Evolutionary conservation across 2,329 filamentous ascomycete species (phyloP), one percentile per base, ranked within the genome.

Genomic region (Zarea fungicola): DNA sequence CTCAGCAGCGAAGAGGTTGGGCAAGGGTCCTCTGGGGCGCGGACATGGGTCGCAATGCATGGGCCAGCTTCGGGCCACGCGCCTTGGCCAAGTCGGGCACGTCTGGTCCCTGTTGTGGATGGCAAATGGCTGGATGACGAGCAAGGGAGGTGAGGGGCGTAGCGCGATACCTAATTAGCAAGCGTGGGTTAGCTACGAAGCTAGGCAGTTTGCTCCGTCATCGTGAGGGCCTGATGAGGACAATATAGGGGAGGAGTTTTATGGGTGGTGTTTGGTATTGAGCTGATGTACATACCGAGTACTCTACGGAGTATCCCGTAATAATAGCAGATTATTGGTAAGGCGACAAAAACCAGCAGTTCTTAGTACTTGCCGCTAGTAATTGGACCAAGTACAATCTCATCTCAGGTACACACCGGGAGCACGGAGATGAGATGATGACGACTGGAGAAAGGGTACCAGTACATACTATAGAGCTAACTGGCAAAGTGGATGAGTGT

Each of bases 121-220:
- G 43, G 23, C 23, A 31, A 36, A 46, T 13, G 43, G 39, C 37
- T 39, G 43, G 25, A 35, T 44, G 35, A 35, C 13, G 16, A 18
- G 19, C 21, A 31, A 44, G 29, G 39, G 39, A 43, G 41, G 29
- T 43, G 41, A 43, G 41, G 43, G 43, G 43, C 43, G 43, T n/a
- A n/a, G n/a, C n/a, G n/a, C n/a, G n/a, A n/a, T n/a, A n/a, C n/a
- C n/a, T n/a, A 35, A 35, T 35, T 46, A 46, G 34, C 26, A 46
- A n/a, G 34, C 25, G 6, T 22, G 19, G 36, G 21, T 26, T 26
- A 40, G 18, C 40, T 5, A 13, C 21, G 35, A 31, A n/a, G 40
- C 28, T 25, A 43, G 29, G 32, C 34, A 9, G 25, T 28, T 32
- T 21, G 42, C 26, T 31, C 43, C 43, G 43, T 39, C 43, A 46